Evolutionary conservation across 768 basidiomycete genomes (phyloP).

Genomic region (Macrolepiota albuminosa): DNA sequence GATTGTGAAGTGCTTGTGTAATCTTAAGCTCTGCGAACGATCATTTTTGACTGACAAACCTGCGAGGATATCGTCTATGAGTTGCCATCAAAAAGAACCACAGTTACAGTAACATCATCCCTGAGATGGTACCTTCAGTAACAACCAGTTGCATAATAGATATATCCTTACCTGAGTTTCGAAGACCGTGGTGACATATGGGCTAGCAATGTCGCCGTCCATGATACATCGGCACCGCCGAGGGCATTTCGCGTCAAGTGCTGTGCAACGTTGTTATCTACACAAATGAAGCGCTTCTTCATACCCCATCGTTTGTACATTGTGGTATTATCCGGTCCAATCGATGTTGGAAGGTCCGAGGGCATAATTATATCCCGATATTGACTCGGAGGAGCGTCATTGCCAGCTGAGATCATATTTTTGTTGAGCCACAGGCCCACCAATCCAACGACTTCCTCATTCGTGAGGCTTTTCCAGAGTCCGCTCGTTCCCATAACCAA

Average conservation of each 20-base stretch:
- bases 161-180: conserved; percentile 27
- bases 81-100: conserved; percentile 12
- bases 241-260: conserved; percentile 49
- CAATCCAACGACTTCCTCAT: conserved; percentile 52
- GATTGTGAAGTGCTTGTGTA: background rate
- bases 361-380: conserved; percentile 13
- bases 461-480: conserved; percentile 49
- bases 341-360: conserved; percentile 26
- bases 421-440: conserved; percentile 43
- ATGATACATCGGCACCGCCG: conserved; percentile 40
- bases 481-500: conserved; percentile 51
- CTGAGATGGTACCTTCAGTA: background rate
- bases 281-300: conserved; percentile 34
- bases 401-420: conserved; percentile 2
- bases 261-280: conserved; percentile 39
- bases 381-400: background rate
- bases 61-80: background rate
- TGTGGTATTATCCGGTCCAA: conserved; percentile 26
- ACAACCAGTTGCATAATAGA: background rate
- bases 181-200: conserved; percentile 31
- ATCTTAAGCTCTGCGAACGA: background rate
- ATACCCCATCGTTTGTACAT: conserved; percentile 32
- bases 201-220: conserved; percentile 32
- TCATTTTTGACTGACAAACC: too few relatives aligned
- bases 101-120: conserved; percentile 11